Base-by-base conservation (phyloP, 495 filamentous ascomycete species). In the Neurospora sublineolata region DNA sequence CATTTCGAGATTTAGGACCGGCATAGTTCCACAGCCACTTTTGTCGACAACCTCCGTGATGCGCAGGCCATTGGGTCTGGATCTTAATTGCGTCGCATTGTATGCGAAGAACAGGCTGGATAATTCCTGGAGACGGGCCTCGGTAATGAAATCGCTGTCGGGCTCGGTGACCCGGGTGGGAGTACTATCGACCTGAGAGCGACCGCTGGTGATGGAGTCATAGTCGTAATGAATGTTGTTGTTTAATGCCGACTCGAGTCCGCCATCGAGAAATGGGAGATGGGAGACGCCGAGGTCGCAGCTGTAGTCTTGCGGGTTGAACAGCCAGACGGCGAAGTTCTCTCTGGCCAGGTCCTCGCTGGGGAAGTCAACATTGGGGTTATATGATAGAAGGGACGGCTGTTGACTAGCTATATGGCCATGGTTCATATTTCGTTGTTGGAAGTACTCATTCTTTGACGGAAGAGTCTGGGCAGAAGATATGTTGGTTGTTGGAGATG, bases 1-100 rank as follows among this genome's bases (percentile, higher is more conserved):
- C 88, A 95, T 96, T 39, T 91, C 89, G 58, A 95, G 78, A 76
- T 89, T 93, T 72, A 97, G 80, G 27, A 92, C 87, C 73, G 97
- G 94, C 44, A 83, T 74, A 75, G 87, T 90, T 20, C 89, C 87
- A 3, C 52, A 64, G 64, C 89, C 85, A 41, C 87, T 85, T 71
- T 94, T 89, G 8, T 91, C 88, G 74, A 94, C 86, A 37, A 97
- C 83, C 37, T 87, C 86, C 68, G 89, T 89, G 72, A 94, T 91
- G 40, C 89, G 88, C 27, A 64, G 52, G 23, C 52, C 30, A 18
- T 36, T 30, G 69, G 89, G 88, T 30, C 88, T 87, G 20, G 89
- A 88, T 11, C 88, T 89, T 18, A 90, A 89, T 75, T 93, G 89
- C 71, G 91, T 91, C 6, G 87, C 88, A 75, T 94, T 90, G 77